These are phyloP conservation scores for Suillus discolor DNA, from an alignment of 768 basidiomycete genomes.

Conservation along the genomic window DNA sequence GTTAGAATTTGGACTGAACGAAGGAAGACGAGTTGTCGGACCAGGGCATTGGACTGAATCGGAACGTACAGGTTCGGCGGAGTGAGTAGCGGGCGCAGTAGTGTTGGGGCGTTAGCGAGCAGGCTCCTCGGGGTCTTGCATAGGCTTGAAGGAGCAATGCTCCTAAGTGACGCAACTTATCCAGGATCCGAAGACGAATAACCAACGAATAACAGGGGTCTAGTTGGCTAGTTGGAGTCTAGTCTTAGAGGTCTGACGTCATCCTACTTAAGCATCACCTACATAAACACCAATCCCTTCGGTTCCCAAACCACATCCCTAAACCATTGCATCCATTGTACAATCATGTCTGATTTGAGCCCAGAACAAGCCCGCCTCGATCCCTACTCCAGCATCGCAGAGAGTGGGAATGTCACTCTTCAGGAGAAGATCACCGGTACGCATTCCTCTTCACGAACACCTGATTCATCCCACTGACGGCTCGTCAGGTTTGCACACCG, in stretches of 20 bases:
- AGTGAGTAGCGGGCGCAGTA: too few relatives aligned
- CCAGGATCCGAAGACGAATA: too few relatives aligned
- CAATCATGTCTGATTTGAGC: slow-evolving; percentile 16
- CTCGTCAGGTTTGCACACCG: slow-evolving; percentile 56
- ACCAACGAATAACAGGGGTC: too few relatives aligned
- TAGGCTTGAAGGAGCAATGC: too few relatives aligned
- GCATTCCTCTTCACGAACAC: slow-evolving; percentile 4
- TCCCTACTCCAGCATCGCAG: slow-evolving; percentile 69
- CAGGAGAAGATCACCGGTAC: slow-evolving; percentile 71
- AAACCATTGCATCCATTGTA: slow-evolving; percentile 17
- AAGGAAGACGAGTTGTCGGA: too few relatives aligned
- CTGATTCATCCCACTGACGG: background rate
- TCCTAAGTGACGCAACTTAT: too few relatives aligned
- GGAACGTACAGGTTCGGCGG: too few relatives aligned
- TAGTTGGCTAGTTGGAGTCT: too few relatives aligned
- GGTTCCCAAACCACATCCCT: background rate
- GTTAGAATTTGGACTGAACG: too few relatives aligned
- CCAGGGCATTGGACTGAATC: too few relatives aligned
- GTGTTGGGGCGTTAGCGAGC: too few relatives aligned
- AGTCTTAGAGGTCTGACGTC: background rate
- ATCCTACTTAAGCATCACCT: background rate
- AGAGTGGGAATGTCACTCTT: slow-evolving; percentile 55
- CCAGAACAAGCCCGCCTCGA: slow-evolving; percentile 51
- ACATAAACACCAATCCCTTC: slow-evolving; percentile 10
- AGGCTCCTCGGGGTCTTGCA: too few relatives aligned